Base-by-base conservation (phyloP, 371 early-diverging fungal genomes). In the Thermomucor indicae-seudaticae region DNA sequence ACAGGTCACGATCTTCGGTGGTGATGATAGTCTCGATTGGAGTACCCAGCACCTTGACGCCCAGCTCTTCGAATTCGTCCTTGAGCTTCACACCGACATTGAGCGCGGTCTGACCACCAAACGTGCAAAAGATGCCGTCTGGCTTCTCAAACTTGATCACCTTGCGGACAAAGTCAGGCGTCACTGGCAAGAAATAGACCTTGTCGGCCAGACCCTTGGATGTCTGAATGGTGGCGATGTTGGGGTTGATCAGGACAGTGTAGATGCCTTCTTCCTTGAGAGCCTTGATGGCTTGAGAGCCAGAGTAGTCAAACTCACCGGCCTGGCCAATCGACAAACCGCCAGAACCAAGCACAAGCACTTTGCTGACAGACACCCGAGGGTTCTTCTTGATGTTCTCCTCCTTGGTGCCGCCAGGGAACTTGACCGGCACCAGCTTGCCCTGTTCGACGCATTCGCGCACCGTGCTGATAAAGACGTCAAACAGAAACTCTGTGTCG, bases 281-380 rank as follows among this genome's bases (percentile, higher is more conserved):
- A 11, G 97, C 97, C 77, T 96, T 96, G 81, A 96, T 96, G 16
- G 95, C 96, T 76, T 85, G 91, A 29, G 91, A 90, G 39, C 96
- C 95, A 58, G 96, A 96, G 76, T 97, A 97, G 71, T 97, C 97
- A 58, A 97, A 97, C 78, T 97, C 97, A 48, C 97, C 97, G 38
- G 97, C 97, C 72, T 97, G 97, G 29, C 97, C 97, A 59, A 97
- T 97, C 22, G 90, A 89, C 46, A 97, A 68, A 61, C 97, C 97
- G 48, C 97, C 97, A 20, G 93, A 92, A 38, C 97, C 97, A 32
- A 97, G 78, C n/a, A 97, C 88, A 43, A 96, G 78, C 12, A 96
- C 96, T 78, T 95, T 94, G 54, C 73, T 78, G 51, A 82, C 80
- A 37, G 64, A 48, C 8, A 73, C 74, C 43, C 73, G 70, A 14